phyloP scores from a whole-genome alignment of 179 eudicot species.

The Patellifolia procumbens region DNA sequence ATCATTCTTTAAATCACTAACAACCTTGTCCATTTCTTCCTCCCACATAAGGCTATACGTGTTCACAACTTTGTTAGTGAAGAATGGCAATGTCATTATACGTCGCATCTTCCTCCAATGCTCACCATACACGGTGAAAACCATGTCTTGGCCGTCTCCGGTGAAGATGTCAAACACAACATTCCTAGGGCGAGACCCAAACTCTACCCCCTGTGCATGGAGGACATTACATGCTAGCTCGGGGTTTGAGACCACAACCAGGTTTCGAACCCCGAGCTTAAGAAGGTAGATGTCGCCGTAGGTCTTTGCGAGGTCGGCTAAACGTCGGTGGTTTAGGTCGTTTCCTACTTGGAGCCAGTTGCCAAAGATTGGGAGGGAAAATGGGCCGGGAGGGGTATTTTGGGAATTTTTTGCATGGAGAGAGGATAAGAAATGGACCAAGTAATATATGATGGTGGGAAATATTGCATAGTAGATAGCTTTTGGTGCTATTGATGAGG shows the following conservation, averaged over 20 bases:
- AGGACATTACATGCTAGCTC: conserved; percentile 43
- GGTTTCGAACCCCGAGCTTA: conserved; percentile 44
- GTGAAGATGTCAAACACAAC: conserved; percentile 69
- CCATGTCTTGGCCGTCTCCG: conserved; percentile 70
- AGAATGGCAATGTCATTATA: conserved; percentile 73
- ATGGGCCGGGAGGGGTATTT: conserved; percentile 41
- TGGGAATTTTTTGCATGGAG: conserved; percentile 11
- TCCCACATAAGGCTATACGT: conserved; percentile 61
- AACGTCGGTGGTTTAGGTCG: conserved; percentile 40
- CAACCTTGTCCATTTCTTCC: conserved; percentile 48
- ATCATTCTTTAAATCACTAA: conserved; percentile 44
- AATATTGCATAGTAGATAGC: conserved; percentile 18
- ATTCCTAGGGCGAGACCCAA: conserved; percentile 47
- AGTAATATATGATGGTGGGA: conserved; percentile 21
- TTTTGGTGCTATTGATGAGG: conserved; percentile 9
- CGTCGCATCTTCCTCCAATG: conserved; percentile 76
- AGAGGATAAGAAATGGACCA: conserved; percentile 13
- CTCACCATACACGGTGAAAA: conserved; percentile 62
- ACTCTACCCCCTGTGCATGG: conserved; percentile 48
- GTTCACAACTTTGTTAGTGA: conserved; percentile 74
- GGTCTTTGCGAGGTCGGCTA: conserved; percentile 30
- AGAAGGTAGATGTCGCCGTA: conserved; percentile 38
- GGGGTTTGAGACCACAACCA: conserved; percentile 46
- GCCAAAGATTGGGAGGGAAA: conserved; percentile 39
- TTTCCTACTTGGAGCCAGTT: conserved; percentile 52